Evolutionary conservation across 2,329 filamentous ascomycete species (phyloP), one percentile per base, ranked within the genome.

Genomic region (Alternaria tenuissima): DNA sequence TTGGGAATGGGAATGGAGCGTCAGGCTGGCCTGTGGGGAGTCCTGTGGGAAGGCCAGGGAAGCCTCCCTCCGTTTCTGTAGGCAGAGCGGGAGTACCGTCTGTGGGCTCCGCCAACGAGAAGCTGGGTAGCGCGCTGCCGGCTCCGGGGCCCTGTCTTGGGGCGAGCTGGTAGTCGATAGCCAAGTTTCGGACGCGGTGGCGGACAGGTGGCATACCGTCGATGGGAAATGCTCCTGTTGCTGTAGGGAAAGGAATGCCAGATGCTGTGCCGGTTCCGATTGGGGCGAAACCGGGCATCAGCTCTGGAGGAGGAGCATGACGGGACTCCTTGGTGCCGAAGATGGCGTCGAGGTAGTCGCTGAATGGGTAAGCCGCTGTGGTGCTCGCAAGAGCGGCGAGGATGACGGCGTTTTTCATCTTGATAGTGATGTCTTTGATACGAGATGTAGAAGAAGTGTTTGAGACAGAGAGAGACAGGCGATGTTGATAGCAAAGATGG

Each of bases 351-450:
- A 64, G 39, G 38, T 59, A 56, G 49, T 53, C 51, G 44, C 57
- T 55, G 22, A 67, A 57, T 18, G 69, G 58, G 24, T 63, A 55
- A 49, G 71, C 70, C 5, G 65, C 36, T 30, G 70, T 52, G n/a
- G 66, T 62, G 57, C 71, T 61, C 42, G 66, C 60, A 43, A 74
- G 65, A 41, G 70, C 63, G 44, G 72, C 61, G 42, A 74, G 61
- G 12, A 72, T 47, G 32, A 74, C 52, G 41, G 62, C 38, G 32
- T 66, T 66, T 59, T 62, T 69, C 71, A 74, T 74, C 61, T 47
- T 41, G 49, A 41, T 41, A 28, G 30, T 16, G 18, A 28, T 16
- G 36, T 42, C 39, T 42, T 24, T 42, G 30, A 32, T n/a, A 26
- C 8, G 36, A 54, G 32, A 49, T 24, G 9, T 34, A 16, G 36